Conservation (phyloP, 2,329 filamentous ascomycete species). For the Penicillium sp. region DNA sequence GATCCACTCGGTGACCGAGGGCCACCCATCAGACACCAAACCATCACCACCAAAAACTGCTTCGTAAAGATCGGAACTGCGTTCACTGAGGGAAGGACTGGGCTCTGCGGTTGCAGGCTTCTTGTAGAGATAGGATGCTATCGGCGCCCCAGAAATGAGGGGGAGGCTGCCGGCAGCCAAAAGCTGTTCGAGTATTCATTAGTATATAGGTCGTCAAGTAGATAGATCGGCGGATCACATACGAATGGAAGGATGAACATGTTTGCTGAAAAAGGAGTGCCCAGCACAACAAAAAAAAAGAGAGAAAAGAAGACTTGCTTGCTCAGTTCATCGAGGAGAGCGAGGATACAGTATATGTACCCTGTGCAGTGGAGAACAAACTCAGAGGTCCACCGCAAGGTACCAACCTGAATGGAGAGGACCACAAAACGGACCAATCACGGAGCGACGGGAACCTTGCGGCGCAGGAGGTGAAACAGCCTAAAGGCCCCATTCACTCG, state of each 20-base stretch:
- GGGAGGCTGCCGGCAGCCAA: constrained; percentile 35
- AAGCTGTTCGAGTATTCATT: constrained; percentile 11
- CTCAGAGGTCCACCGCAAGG: not conserved
- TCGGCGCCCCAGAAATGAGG: constrained; percentile 28
- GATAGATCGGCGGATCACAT: not conserved
- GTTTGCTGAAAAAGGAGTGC: constrained; percentile 18
- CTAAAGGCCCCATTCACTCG: constrained; percentile 4
- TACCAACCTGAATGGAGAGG: constrained; percentile 4
- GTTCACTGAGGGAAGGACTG: constrained; percentile 19
- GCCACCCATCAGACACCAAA: constrained; percentile 26
- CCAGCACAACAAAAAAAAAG: constrained; percentile 16
- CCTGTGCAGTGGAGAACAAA: not conserved
- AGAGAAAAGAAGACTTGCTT: constrained; percentile 20
- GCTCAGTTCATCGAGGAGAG: not conserved
- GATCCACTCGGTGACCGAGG: constrained; percentile 21
- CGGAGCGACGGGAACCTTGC: constrained; percentile 5
- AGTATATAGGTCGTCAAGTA: not conserved
- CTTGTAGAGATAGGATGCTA: constrained; percentile 23
- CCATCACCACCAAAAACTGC: constrained; percentile 23
- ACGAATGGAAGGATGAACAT: constrained; percentile 21
- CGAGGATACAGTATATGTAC: constrained; percentile 13
- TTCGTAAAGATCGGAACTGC: constrained; percentile 15
- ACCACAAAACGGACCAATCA: constrained; percentile 7
- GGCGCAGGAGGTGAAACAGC: constrained; percentile 21
- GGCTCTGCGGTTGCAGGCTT: constrained; percentile 15